phyloP scores from a whole-genome alignment of 176 grass and related monocot species.

The Oryza officinalis region DNA sequence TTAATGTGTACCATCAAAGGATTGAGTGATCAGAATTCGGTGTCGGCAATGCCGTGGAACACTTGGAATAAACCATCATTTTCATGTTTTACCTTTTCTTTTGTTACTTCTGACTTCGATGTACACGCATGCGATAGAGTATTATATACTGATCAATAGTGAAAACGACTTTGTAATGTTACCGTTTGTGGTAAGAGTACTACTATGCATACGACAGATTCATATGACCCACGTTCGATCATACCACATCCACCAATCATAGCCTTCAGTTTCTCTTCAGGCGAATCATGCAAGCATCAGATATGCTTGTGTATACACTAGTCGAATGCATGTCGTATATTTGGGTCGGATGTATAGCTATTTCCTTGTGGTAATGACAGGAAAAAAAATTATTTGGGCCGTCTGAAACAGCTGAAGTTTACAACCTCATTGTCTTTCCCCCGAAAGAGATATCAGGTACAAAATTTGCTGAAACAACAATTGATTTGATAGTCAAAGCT shows the following conservation, averaged over 20 bases:
- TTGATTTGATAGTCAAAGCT: conserved; percentile 17
- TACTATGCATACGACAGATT: no score
- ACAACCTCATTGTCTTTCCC: neutral
- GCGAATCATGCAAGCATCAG: no score
- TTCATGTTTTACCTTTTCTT: neutral
- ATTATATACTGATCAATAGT: conserved; percentile 5
- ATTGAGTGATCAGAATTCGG: conserved; percentile 46
- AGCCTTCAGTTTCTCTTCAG: no score
- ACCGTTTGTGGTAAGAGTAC: neutral
- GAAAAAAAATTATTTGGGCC: neutral
- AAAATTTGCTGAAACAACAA: neutral
- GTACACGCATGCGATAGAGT: conserved; percentile 2
- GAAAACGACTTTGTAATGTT: neutral
- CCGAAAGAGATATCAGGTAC: neutral
- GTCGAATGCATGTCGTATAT: no score
- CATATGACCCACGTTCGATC: no score
- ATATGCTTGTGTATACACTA: no score
- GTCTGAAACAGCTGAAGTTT: neutral
- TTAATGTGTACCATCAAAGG: conserved; percentile 68
- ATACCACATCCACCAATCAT: no score
- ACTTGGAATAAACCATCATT: neutral
- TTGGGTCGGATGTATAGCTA: no score
- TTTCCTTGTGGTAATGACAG: neutral
- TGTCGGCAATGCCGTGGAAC: conserved; percentile 19
- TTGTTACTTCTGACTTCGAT: conserved; percentile 34